Evolutionary conservation across 2,329 filamentous ascomycete genomes (phyloP).

Genomic region (Aurifilum marmelostoma): DNA sequence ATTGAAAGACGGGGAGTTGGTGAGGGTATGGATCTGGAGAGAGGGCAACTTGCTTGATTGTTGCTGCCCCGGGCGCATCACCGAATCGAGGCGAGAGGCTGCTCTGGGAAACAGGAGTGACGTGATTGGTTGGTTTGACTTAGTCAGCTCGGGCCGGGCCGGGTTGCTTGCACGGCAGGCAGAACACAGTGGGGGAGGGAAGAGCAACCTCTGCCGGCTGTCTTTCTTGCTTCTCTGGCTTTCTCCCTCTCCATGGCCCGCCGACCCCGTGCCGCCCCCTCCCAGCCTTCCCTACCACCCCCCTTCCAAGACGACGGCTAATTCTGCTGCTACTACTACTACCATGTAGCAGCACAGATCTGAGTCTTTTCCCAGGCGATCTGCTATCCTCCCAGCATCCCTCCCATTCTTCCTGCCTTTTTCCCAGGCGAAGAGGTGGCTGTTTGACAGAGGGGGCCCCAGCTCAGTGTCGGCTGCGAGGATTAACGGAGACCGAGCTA

Average conservation of each 20-base stretch:
- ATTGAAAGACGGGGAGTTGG: slow-evolving; percentile 11
- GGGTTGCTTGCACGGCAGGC: not conserved
- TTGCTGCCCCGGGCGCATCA: slow-evolving; percentile 13
- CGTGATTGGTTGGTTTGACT: slow-evolving; percentile 19
- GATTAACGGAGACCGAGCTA: not conserved
- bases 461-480: not conserved
- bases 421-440: not conserved
- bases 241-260: not conserved
- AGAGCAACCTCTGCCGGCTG: not conserved
- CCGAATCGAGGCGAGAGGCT: slow-evolving; percentile 7
- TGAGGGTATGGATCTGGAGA: slow-evolving; percentile 19
- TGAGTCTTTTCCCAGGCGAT: not conserved
- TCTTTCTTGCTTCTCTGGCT: not conserved
- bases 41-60: slow-evolving; percentile 26
- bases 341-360: not conserved
- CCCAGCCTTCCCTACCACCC: not conserved
- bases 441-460: not conserved
- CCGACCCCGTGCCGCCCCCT: not conserved
- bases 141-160: slow-evolving; percentile 13
- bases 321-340: not conserved
- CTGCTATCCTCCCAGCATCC: not conserved
- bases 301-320: not conserved
- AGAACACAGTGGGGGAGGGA: not conserved
- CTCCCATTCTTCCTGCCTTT: not conserved
- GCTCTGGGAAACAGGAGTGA: slow-evolving; percentile 14